A percentile compares a stretch with the other conserved stretches of the same genome.
phyloP scores from a whole-genome alignment of 768 basidiomycete species.

The Rhodotorula diobovata region DNA sequence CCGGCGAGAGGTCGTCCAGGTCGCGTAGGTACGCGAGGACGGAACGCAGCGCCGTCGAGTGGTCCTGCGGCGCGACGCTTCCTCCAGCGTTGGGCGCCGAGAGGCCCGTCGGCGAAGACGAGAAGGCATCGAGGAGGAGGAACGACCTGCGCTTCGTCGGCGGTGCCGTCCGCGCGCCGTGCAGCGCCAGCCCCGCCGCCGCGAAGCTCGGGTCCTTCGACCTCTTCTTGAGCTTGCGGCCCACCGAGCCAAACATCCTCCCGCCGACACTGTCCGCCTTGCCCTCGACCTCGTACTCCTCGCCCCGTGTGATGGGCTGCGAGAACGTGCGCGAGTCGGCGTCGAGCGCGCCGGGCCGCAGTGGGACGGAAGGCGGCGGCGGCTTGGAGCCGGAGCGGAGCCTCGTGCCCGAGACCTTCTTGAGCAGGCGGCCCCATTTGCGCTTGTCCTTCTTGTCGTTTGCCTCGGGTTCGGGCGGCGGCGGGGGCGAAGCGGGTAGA shows the following conservation, averaged over 20 bases:
- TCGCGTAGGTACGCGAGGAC: constrained; percentile 95
- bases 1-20: constrained; percentile 80
- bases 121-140: constrained; percentile 71
- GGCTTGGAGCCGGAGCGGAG: constrained; percentile 11
- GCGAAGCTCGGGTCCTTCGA: not conserved
- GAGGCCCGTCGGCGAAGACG: constrained; percentile 50
- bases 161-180: constrained; percentile 2
- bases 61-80: constrained; percentile 53
- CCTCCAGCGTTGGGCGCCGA: constrained; percentile 46
- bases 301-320: constrained; percentile 25
- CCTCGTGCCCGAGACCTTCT: constrained; percentile 31
- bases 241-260: constrained; percentile 17
- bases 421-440: constrained; percentile 28
- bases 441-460: not conserved
- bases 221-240: constrained; percentile 14
- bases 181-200: not conserved
- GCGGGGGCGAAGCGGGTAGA: no score
- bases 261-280: not conserved
- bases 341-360: constrained; percentile 16
- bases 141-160: constrained; percentile 74
- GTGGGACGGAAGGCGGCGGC: not conserved
- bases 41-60: constrained; percentile 57
- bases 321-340: constrained; percentile 21
- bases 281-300: constrained; percentile 13
- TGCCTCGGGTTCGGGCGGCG: not conserved